Conservation (phyloP, 306 rosid species). For the Vigna unguiculata region DNA sequence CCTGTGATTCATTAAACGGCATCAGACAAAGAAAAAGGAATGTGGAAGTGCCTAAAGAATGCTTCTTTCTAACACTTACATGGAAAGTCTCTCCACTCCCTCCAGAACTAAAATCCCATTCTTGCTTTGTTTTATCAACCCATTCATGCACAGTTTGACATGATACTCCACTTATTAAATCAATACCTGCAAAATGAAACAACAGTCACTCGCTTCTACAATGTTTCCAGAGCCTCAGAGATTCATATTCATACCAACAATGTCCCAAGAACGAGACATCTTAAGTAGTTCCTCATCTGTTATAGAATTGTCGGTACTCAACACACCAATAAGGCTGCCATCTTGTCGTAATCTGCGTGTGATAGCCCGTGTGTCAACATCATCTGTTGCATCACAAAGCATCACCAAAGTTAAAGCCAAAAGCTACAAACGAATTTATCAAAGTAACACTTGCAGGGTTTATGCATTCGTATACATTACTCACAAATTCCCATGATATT, state of each 20-base stretch:
- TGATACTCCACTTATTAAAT: conserved; percentile 92
- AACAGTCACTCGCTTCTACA: conserved; percentile 19
- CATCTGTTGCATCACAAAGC: conserved; percentile 65
- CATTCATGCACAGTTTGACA: conserved; percentile 84
- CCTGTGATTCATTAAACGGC: conserved; percentile 62
- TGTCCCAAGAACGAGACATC: conserved; percentile 87
- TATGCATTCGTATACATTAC: conserved; percentile 36
- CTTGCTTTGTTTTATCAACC: conserved; percentile 71
- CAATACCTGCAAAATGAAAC: conserved; percentile 67
- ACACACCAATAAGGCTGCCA: conserved; percentile 95
- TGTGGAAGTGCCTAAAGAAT: too few species aligned
- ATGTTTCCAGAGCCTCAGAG: neutral
- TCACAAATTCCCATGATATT: conserved; percentile 97
- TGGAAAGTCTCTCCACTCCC: conserved; percentile 59
- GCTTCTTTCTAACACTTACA: conserved; percentile 50
- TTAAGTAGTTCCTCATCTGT: conserved; percentile 80
- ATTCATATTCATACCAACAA: conserved; percentile 74
- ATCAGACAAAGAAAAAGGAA: too few species aligned
- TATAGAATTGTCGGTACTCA: conserved; percentile 86
- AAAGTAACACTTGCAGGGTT: neutral
- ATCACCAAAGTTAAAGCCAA: conserved; percentile 35
- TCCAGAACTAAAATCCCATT: conserved; percentile 70
- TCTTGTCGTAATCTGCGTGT: conserved; percentile 91
- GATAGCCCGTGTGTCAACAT: conserved; percentile 94
- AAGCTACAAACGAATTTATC: conserved; percentile 18